Conservation (phyloP, 306 rosid genomes). For the Quercus gilva region DNA sequence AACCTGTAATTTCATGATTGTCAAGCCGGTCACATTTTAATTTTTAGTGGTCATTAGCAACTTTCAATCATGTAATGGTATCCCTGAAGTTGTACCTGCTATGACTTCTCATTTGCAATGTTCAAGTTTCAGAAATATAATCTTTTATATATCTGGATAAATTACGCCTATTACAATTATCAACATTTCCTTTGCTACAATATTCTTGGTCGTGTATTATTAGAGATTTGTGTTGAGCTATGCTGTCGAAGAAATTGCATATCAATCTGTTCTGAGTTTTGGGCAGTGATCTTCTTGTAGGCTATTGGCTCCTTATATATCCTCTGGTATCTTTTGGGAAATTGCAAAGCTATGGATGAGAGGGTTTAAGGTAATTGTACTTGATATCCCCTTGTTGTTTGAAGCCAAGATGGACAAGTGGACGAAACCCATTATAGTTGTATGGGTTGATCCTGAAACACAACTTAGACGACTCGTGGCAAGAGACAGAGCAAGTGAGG, state of each 20-base stretch:
- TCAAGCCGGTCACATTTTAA: background rate
- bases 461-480: slow-evolving; percentile 64
- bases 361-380: slow-evolving; percentile 75
- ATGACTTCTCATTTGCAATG: background rate
- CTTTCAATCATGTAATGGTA: background rate
- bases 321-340: slow-evolving; percentile 77
- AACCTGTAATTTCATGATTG: background rate
- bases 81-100: background rate
- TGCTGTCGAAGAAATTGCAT: background rate
- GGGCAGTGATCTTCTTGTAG: slow-evolving; percentile 39
- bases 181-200: background rate
- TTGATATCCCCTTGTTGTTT: slow-evolving; percentile 76
- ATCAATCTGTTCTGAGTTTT: slow-evolving; percentile 13
- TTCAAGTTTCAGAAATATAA: background rate
- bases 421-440: slow-evolving; percentile 82
- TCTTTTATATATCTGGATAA: background rate
- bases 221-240: background rate
- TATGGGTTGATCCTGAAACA: slow-evolving; percentile 84
- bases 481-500: slow-evolving; percentile 56
- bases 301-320: slow-evolving; percentile 73
- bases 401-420: slow-evolving; percentile 81
- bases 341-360: slow-evolving; percentile 72
- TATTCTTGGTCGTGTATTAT: background rate
- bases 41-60: background rate
- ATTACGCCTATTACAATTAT: background rate